Percentiles rank a stretch among this genome's conserved stretches.
Evolutionary conservation across 1,284 basidiomycete species (phyloP).

Genomic region (Fomitopsis pinicola): DNA sequence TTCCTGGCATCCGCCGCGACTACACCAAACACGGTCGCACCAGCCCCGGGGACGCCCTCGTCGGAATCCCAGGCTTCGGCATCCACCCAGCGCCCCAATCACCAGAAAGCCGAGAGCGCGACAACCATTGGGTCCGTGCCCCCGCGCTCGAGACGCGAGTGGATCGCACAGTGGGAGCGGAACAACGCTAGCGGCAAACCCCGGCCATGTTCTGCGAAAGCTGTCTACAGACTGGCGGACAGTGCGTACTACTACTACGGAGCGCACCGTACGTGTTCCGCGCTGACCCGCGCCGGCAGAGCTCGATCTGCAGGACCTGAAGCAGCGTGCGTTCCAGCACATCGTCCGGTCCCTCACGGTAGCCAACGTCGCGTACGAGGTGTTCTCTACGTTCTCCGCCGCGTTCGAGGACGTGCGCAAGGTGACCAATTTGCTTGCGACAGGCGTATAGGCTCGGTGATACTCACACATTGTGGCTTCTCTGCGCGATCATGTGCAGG

Average conservation of each 20-base stretch:
- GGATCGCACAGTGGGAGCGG: conserved; percentile 62
- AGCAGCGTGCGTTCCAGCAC: conserved; percentile 69
- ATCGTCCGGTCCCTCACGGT: conserved; percentile 73
- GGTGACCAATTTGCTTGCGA: conserved; percentile 30
- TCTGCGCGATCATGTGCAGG: conserved; percentile 31
- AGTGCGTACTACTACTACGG: conserved; percentile 39
- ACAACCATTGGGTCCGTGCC: conserved; percentile 17
- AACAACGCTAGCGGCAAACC: conserved; percentile 53
- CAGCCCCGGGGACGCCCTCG: conserved; percentile 16
- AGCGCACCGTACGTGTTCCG: background rate
- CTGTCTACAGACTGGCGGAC: conserved; percentile 84
- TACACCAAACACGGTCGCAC: conserved; percentile 2
- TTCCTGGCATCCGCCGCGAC: conserved; percentile 37
- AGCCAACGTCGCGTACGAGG: conserved; percentile 81
- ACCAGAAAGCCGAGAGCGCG: conserved; percentile 16
- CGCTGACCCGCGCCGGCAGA: conserved; percentile 33
- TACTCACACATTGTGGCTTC: background rate
- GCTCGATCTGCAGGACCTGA: conserved; percentile 65
- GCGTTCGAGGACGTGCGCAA: conserved; percentile 82
- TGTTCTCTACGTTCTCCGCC: conserved; percentile 82
- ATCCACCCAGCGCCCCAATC: conserved; percentile 11
- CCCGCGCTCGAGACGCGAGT: conserved; percentile 49
- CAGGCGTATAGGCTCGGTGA: background rate
- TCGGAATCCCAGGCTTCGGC: conserved; percentile 32
- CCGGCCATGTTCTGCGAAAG: conserved; percentile 83